A percentile compares a stretch with the other conserved stretches of the same genome.
Conservation (phyloP, 352 stramenopile species). For the Globisporangium splendens region DNA sequence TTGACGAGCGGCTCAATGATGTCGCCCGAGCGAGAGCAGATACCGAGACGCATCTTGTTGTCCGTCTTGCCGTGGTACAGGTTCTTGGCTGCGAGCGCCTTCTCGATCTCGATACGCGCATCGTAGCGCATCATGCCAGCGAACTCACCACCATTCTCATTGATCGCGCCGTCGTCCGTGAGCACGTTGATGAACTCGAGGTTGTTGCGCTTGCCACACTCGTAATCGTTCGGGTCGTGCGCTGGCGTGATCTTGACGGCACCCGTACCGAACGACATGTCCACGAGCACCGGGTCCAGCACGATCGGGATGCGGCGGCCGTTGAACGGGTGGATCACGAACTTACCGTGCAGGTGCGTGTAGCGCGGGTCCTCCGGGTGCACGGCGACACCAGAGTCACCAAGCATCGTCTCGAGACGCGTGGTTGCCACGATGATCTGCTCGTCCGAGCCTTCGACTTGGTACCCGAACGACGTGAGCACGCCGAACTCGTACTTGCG, state of each 20-base stretch:
- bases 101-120: conserved; percentile 81
- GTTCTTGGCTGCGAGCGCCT: conserved; percentile 92
- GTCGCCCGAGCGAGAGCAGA: conserved; percentile 98
- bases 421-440: conserved; percentile 90
- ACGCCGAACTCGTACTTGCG: conserved; percentile 99
- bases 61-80: conserved; percentile 96
- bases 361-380: conserved; percentile 99
- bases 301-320: conserved; percentile 97
- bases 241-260: conserved; percentile 99
- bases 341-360: conserved; percentile 98
- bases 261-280: conserved; percentile 98
- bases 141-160: conserved; percentile 90
- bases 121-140: conserved; percentile 88
- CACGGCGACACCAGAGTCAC: conserved; percentile 97
- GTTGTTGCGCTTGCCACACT: conserved; percentile 95
- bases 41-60: conserved; percentile 98
- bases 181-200: conserved; percentile 98
- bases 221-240: conserved; percentile 99
- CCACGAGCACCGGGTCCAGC: conserved; percentile 93
- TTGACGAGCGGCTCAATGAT: conserved; percentile 99
- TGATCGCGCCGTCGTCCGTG: conserved; percentile 95
- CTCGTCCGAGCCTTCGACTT: conserved; percentile 88
- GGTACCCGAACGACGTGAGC: conserved; percentile 97
- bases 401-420: conserved; percentile 99
- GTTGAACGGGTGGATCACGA: conserved; percentile 98